Percentiles rank a stretch among this genome's conserved stretches.
phyloP scores from a whole-genome alignment of 75 land plant species.

The Picea glauca region DNA sequence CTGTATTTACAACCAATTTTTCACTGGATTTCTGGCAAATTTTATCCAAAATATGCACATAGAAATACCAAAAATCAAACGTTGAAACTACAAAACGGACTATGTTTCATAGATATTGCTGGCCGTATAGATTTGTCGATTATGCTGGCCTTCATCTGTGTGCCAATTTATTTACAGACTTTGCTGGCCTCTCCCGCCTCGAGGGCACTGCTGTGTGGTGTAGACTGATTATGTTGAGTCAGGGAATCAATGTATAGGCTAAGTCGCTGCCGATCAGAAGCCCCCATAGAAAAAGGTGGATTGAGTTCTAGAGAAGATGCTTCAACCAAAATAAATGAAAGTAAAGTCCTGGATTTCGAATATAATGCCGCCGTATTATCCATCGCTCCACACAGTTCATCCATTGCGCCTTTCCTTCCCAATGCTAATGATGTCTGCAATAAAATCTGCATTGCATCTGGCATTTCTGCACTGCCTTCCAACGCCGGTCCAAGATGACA shows the following conservation, averaged over 20 bases:
- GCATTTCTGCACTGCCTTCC: conserved; percentile 67
- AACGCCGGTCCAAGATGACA: conserved; percentile 28
- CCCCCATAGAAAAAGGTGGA: conserved; percentile 41
- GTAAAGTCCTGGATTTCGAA: conserved; percentile 42
- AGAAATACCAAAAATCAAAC: too few species aligned
- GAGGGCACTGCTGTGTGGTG: neutral
- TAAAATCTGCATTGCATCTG: conserved; percentile 89
- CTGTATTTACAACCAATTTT: too few species aligned
- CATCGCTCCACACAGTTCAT: conserved; percentile 40
- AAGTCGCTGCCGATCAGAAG: conserved; percentile 32
- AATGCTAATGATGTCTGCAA: conserved; percentile 72
- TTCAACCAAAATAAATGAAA: conserved; percentile 55
- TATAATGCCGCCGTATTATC: conserved; percentile 34
- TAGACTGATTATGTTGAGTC: conserved; percentile 30
- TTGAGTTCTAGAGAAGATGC: conserved; percentile 42
- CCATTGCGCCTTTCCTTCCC: conserved; percentile 71
- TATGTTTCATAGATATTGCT: too few species aligned
- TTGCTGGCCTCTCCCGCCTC: neutral
- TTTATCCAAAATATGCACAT: too few species aligned
- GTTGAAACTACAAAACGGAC: too few species aligned
- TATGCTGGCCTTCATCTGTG: neutral
- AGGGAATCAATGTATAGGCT: conserved; percentile 33
- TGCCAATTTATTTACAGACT: neutral
- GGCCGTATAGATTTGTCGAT: too few species aligned
- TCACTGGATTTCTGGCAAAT: too few species aligned